Evolutionary conservation across 2,329 filamentous ascomycete species (phyloP).

Genomic region (Aureobasidium melanogenum): DNA sequence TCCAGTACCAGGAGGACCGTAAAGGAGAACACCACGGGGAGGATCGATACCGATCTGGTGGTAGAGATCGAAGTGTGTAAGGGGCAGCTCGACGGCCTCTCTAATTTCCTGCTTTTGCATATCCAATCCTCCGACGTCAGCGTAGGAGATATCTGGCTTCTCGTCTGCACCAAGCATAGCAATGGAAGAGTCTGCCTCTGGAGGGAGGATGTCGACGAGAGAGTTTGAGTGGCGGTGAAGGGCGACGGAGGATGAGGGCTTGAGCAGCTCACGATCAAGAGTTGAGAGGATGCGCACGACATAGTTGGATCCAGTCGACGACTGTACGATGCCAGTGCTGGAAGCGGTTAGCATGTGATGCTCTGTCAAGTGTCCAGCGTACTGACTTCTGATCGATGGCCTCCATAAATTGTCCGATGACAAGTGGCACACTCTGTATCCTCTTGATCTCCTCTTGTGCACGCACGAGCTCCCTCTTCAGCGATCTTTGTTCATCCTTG

Average conservation of each 20-base stretch:
- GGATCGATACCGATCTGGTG: constrained; percentile 99
- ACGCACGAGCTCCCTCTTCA: constrained; percentile 93
- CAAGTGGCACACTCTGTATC: constrained; percentile 94
- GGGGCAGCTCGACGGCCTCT: constrained; percentile 90
- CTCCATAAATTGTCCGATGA: constrained; percentile 99
- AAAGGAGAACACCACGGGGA: constrained; percentile 88
- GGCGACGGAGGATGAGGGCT: constrained; percentile 94
- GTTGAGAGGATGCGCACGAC: constrained; percentile 97
- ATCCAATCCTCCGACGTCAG: constrained; percentile 92
- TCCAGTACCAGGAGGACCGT: constrained; percentile 89
- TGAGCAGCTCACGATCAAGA: constrained; percentile 94
- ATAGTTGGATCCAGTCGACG: constrained; percentile 96
- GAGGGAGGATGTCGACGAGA: constrained; percentile 95
- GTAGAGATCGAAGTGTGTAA: constrained; percentile 98
- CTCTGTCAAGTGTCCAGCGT: constrained; percentile 14
- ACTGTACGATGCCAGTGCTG: constrained; percentile 96
- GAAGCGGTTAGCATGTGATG: constrained; percentile 9
- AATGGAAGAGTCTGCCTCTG: constrained; percentile 96
- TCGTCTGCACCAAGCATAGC: constrained; percentile 95
- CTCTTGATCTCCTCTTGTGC: constrained; percentile 99
- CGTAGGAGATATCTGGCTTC: constrained; percentile 97
- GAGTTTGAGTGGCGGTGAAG: constrained; percentile 98
- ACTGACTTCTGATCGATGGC: constrained; percentile 94
- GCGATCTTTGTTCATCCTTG: constrained; percentile 84
- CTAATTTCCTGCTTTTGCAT: constrained; percentile 99